phyloP scores from a whole-genome alignment of 1,284 basidiomycete genomes.

The Austroboletus sp. region DNA sequence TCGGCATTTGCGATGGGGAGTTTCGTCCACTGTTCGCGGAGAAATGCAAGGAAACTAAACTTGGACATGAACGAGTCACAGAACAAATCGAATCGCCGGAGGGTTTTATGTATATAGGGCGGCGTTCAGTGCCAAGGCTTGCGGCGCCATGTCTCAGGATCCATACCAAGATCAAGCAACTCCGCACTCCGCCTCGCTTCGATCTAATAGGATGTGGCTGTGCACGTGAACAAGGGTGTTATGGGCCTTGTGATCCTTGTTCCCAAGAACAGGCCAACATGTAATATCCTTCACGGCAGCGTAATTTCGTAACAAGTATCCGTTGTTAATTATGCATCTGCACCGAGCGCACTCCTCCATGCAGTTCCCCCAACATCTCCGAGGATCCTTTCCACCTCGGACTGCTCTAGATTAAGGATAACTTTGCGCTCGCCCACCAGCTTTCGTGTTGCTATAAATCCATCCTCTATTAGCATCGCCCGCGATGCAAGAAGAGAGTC shows the following conservation, averaged over 20 bases:
- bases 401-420: constrained; percentile 62
- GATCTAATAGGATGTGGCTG: too few species aligned
- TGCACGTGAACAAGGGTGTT: too few species aligned
- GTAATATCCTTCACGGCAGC: too few species aligned
- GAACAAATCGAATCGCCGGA: too few species aligned
- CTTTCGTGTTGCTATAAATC: constrained; percentile 46
- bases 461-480: constrained; percentile 66
- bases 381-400: constrained; percentile 66
- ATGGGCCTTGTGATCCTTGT: too few species aligned
- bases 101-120: too few species aligned
- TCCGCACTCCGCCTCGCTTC: too few species aligned
- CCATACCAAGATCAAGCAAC: too few species aligned
- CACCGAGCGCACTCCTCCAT: constrained; percentile 57
- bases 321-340: not conserved
- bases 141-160: too few species aligned
- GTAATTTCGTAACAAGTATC: too few species aligned
- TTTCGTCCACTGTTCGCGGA: constrained; percentile 24
- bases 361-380: constrained; percentile 60
- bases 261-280: too few species aligned
- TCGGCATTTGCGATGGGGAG: constrained; percentile 24
- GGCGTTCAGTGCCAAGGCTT: too few species aligned
- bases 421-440: constrained; percentile 54
- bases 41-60: constrained; percentile 10
- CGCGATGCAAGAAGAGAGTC: constrained; percentile 65
- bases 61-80: constrained; percentile 18